Base-by-base conservation (phyloP, 306 rosid species). In the Begonia peltatifolia region DNA sequence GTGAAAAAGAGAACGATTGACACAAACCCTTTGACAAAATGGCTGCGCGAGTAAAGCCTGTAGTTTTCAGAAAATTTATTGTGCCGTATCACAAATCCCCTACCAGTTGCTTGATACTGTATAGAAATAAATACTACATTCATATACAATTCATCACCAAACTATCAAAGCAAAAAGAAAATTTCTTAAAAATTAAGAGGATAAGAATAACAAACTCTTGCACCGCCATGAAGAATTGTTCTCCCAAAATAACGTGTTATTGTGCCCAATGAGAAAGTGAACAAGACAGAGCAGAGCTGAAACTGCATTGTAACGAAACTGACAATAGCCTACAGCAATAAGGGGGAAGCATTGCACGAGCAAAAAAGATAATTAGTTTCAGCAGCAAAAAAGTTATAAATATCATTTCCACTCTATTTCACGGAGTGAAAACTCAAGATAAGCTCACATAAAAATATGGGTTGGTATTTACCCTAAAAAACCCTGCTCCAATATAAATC, bases 211-310 rank as follows among this genome's bases (percentile, higher is more conserved):
- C 90, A 50, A 59, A 85, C 97, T 94, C 80, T 78, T 47, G 97
- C 97, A 74, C 97, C 97, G n/a, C 97, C 97, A 63, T 90, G 97
- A 69, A 85, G 95, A 70, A 90, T 80, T 42, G 97, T 85, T 65
- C 95, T 83, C 12, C 95, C 97, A 69, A 90, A 90, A 70, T 85
- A 90, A 73, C 85, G 97, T 46, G 97, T 78, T 70, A 55, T 74
- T 42, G 95, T 90, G 57, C 97, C 95, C 67, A 90, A 70, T 50
- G 95, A 85, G 69, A 90, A 90, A 30, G 97, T 85, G 75, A 90
- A 90, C 70, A 72, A 85, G 52, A 90, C 90, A 16, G 97, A 48
- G 69, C 94, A 85, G 53, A 90, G 94, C 75, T 90, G 95, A 54
- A 85, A 62, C 68, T 90, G 97, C 97, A 85, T 90, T 18, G 95